phyloP scores from a whole-genome alignment of 176 grass and related monocot species.

The Chloris gayana region DNA sequence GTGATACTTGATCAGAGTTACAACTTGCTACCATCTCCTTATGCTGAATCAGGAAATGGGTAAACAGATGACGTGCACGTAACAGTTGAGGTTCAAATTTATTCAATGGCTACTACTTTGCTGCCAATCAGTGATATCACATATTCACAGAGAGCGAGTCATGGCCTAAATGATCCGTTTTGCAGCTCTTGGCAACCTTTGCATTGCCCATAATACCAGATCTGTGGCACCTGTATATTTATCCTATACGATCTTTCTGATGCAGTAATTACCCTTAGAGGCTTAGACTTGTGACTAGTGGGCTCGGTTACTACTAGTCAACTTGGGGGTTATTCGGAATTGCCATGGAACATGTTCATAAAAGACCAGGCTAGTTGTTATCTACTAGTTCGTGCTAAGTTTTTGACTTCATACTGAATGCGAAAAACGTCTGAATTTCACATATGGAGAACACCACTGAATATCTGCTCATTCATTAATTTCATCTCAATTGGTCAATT shows the following conservation, averaged over 20 bases:
- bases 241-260: background rate
- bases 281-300: background rate
- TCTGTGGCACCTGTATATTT: background rate
- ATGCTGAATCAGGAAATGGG: background rate
- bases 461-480: background rate
- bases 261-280: background rate
- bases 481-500: constrained; percentile 25
- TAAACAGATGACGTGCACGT: background rate
- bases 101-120: background rate
- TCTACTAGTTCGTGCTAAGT: background rate
- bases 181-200: background rate
- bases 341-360: background rate
- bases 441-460: background rate
- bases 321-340: background rate
- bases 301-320: background rate
- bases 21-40: background rate
- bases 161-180: background rate
- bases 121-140: background rate
- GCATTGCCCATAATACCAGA: background rate
- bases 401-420: background rate
- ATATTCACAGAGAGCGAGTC: background rate
- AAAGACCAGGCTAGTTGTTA: background rate
- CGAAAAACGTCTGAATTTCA: background rate
- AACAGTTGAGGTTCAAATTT: background rate
- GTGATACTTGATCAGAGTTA: constrained; percentile 1